phyloP scores from a whole-genome alignment of 306 rosid species.

The Prunus dulcis region DNA sequence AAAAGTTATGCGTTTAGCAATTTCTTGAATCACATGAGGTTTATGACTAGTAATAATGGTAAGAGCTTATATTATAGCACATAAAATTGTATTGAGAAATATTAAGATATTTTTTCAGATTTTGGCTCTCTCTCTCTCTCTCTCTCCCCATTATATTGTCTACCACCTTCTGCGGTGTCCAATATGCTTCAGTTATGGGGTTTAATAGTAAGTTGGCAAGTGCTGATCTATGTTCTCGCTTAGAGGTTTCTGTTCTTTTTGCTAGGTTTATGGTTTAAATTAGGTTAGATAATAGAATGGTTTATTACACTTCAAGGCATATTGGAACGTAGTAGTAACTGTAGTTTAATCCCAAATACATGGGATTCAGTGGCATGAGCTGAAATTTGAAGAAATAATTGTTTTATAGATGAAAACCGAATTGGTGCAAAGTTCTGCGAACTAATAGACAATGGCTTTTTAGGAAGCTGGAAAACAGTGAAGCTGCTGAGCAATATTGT shows the following conservation, averaged over 20 bases:
- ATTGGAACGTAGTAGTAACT: background rate
- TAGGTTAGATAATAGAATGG: background rate
- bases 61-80: background rate
- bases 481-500: constrained; percentile 99
- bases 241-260: too few species aligned
- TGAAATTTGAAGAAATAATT: background rate
- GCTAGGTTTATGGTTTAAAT: background rate
- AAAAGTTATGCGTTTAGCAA: background rate
- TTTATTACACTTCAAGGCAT: background rate
- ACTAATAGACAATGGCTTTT: constrained; percentile 24
- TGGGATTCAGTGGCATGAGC: background rate
- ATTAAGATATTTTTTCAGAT: background rate
- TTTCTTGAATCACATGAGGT: background rate
- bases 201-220: background rate
- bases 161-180: background rate
- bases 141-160: too few species aligned
- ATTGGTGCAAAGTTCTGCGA: background rate
- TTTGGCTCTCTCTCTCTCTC: too few species aligned
- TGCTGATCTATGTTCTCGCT: background rate
- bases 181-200: background rate
- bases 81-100: background rate
- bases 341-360: background rate
- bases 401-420: constrained; percentile 3
- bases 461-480: constrained; percentile 94
- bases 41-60: background rate